Evolutionary conservation across 192 early-diverging fungal genomes (phyloP).

Genomic region (Radiomyces spectabilis): DNA sequence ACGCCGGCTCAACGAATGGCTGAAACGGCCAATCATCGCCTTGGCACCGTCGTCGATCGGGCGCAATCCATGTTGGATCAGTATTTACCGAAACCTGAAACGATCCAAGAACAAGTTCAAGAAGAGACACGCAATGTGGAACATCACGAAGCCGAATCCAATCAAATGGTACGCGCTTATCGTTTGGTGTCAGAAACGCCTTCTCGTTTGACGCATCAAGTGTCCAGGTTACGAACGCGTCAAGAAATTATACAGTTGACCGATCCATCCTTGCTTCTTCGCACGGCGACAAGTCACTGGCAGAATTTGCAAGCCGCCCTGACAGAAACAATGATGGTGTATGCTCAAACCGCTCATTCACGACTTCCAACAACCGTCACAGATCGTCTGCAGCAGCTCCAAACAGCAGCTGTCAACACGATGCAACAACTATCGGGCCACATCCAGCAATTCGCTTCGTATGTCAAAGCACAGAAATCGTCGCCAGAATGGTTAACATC

Average conservation of each 20-base stretch:
- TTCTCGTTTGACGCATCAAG: conserved; percentile 19
- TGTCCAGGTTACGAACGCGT: conserved; percentile 20
- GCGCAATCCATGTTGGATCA: conserved; percentile 37
- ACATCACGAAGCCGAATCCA: conserved; percentile 14
- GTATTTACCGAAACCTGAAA: too few relatives aligned
- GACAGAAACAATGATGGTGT: conserved; percentile 10
- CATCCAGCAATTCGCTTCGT: conserved; percentile 28
- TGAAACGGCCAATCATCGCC: conserved; percentile 19
- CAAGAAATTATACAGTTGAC: conserved; percentile 12
- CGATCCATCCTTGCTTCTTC: conserved; percentile 21
- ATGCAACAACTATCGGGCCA: conserved; percentile 15
- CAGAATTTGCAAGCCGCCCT: conserved; percentile 17
- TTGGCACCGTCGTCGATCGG: conserved; percentile 42
- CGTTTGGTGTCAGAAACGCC: conserved; percentile 19
- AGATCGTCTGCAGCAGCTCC: conserved; percentile 8
- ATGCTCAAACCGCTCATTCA: conserved; percentile 17
- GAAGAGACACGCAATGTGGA: too few relatives aligned
- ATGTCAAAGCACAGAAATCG: conserved; percentile 37
- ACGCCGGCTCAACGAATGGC: conserved; percentile 44
- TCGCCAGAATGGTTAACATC: conserved; percentile 39
- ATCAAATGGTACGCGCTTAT: conserved; percentile 27
- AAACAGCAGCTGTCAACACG: conserved; percentile 7
- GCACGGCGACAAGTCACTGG: conserved; percentile 17
- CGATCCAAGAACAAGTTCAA: too few relatives aligned
- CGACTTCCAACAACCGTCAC: conserved; percentile 17